phyloP scores from a whole-genome alignment of 768 basidiomycete species.

The Suillus alpinus region DNA sequence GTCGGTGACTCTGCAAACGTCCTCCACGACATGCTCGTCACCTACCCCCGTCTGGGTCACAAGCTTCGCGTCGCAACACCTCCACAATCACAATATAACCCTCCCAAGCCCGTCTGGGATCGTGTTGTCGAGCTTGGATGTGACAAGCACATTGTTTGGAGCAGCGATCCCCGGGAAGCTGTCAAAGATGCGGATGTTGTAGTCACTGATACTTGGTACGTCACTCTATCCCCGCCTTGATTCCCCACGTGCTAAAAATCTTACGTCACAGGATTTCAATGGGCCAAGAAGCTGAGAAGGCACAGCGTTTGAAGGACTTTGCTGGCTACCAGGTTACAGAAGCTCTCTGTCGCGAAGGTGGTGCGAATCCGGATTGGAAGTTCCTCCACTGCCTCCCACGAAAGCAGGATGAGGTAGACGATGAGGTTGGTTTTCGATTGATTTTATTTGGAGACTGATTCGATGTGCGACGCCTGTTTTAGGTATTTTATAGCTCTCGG shows the following conservation, averaged over 20 bases:
- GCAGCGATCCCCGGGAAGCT: slow-evolving; percentile 78
- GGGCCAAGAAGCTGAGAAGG: slow-evolving; percentile 97
- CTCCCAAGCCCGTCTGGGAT: slow-evolving; percentile 74
- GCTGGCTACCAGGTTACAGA: slow-evolving; percentile 94
- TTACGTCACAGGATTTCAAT: slow-evolving; percentile 80
- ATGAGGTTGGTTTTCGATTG: slow-evolving; percentile 58
- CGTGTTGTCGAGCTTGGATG: slow-evolving; percentile 74
- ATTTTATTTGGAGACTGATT: background rate
- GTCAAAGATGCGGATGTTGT: slow-evolving; percentile 91
- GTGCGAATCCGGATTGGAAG: slow-evolving; percentile 84
- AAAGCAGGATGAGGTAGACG: slow-evolving; percentile 91
- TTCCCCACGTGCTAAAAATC: background rate
- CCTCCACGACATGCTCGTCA: slow-evolving; percentile 95
- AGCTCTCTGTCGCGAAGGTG: slow-evolving; percentile 72
- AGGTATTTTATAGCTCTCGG: slow-evolving; percentile 92
- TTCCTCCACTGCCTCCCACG: slow-evolving; percentile 96
- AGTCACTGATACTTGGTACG: slow-evolving; percentile 94
- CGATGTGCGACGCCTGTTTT: slow-evolving; percentile 2
- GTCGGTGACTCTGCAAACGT: slow-evolving; percentile 96
- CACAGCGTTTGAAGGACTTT: slow-evolving; percentile 81
- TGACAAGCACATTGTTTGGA: slow-evolving; percentile 73
- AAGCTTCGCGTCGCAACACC: slow-evolving; percentile 84
- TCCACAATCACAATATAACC: slow-evolving; percentile 53
- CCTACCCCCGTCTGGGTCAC: slow-evolving; percentile 89
- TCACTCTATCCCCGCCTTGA: no score